Evolutionary conservation across 148 eudicot species (phyloP).

Genomic region (Chenopodium album): DNA sequence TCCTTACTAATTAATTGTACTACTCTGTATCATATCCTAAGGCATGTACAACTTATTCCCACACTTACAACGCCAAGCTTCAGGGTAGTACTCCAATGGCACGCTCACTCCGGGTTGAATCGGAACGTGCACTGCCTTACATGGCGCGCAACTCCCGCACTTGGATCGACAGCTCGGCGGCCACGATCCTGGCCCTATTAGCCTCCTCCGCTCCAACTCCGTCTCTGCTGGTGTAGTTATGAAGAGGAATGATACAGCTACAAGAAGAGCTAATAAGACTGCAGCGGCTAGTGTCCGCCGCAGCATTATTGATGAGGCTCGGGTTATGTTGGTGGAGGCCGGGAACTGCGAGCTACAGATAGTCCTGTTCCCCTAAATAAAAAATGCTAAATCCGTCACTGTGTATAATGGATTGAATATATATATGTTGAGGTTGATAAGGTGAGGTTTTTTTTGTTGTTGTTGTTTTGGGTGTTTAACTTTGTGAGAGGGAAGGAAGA

Average conservation of each 20-base stretch:
- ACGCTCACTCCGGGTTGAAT: conserved; percentile 57
- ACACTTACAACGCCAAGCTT: conserved; percentile 93
- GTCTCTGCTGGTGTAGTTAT: background rate
- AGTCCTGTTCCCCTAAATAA: background rate
- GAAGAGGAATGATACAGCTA: background rate
- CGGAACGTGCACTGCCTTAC: conserved; percentile 66
- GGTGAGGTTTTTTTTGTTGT: background rate
- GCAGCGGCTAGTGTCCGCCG: background rate
- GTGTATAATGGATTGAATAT: background rate
- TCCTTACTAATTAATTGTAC: background rate
- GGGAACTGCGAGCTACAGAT: no score
- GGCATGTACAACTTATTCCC: conserved; percentile 71
- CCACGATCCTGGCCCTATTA: conserved; percentile 62
- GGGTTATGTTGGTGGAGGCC: background rate
- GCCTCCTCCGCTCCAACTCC: conserved; percentile 15
- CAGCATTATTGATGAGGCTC: background rate
- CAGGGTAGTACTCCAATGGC: conserved; percentile 81
- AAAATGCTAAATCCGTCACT: background rate
- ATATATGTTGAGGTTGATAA: background rate
- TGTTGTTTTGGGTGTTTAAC: background rate
- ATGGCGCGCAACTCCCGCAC: conserved; percentile 71
- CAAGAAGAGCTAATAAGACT: no score
- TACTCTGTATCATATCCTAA: conserved; percentile 15
- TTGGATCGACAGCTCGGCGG: conserved; percentile 75
- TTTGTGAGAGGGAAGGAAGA: background rate